Base-by-base conservation (phyloP, 768 basidiomycete species). In the Multifurca ochricompacta region DNA sequence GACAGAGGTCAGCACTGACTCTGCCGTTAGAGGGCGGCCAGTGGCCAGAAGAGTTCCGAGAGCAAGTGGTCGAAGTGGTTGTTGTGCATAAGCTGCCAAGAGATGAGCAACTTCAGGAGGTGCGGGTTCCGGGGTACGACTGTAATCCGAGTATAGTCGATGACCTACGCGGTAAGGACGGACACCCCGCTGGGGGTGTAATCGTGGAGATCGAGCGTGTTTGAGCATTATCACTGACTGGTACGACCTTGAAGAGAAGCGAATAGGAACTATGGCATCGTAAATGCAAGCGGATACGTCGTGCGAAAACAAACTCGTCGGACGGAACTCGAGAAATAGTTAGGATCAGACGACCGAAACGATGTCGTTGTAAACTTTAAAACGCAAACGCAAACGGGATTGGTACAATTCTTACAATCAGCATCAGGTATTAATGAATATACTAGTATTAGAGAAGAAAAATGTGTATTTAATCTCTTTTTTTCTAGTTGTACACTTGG, bases 401-500 rank as follows among this genome's bases (percentile, higher is more conserved):
- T n/a, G n/a, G n/a, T n/a, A n/a, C n/a, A n/a, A n/a, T n/a, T n/a
- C n/a, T n/a, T n/a, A n/a, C n/a, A n/a, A n/a, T n/a, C n/a, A n/a
- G n/a, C n/a, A n/a, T n/a, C n/a, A n/a, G n/a, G n/a, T n/a, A n/a
- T n/a, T n/a, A n/a, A n/a, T n/a, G n/a, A n/a, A n/a, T n/a, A n/a
- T n/a, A n/a, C n/a, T n/a, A n/a, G n/a, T 59, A 46, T 49, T 31
- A 39, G 13, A 51, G 21, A 46, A 42, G 28, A 6, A 3, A 16
- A 31, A 59, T n/a, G n/a, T n/a, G n/a, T n/a, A n/a, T n/a, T n/a
- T n/a, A n/a, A n/a, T n/a, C n/a, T n/a, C n/a, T n/a, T n/a, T n/a
- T n/a, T n/a, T n/a, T 59, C 80, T 88, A 92, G 71, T 93, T 93
- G 72, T 93, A 93, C 71, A 92, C 91, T 75, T 92, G 90, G 70